Percentiles rank a stretch among this genome's conserved stretches.
Conservation (phyloP, 139 green algal genomes). For the Micractinium sp. region DNA sequence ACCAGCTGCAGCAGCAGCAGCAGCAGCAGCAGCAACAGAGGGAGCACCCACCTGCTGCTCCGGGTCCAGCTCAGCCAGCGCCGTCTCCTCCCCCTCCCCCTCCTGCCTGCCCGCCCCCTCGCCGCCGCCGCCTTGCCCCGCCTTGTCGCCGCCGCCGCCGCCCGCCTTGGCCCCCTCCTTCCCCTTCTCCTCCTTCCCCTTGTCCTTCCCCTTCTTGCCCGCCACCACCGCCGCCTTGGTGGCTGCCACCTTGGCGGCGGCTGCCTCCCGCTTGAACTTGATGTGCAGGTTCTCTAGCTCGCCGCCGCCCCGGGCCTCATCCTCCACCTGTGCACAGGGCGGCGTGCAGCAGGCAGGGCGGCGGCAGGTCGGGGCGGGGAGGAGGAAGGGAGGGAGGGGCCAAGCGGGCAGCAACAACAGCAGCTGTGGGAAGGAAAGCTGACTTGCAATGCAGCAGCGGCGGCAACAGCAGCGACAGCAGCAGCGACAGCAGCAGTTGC, state of each 20-base stretch:
- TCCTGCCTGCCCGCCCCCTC: slow-evolving; percentile 14
- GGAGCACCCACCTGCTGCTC: slow-evolving; percentile 27
- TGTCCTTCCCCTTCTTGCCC: slow-evolving; percentile 9
- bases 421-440: background rate
- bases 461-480: background rate
- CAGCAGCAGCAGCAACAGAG: background rate
- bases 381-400: background rate
- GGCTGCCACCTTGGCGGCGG: slow-evolving; percentile 37
- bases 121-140: slow-evolving; percentile 11
- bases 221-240: slow-evolving; percentile 7
- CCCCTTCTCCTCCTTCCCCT: slow-evolving; percentile 19
- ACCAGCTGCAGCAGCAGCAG: background rate
- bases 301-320: slow-evolving; percentile 43
- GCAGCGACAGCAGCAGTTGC: background rate
- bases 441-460: background rate
- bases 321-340: background rate
- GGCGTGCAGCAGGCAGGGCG: background rate
- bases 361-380: background rate
- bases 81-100: slow-evolving; percentile 7
- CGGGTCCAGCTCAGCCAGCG: slow-evolving; percentile 16
- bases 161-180: background rate
- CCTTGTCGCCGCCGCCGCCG: background rate
- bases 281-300: slow-evolving; percentile 80
- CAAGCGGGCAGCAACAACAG: too few relatives aligned
- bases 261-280: slow-evolving; percentile 62